These are phyloP conservation scores for Fusarium mundagurra DNA, from an alignment of 2,329 filamentous ascomycete genomes.

Conservation along the genomic window DNA sequence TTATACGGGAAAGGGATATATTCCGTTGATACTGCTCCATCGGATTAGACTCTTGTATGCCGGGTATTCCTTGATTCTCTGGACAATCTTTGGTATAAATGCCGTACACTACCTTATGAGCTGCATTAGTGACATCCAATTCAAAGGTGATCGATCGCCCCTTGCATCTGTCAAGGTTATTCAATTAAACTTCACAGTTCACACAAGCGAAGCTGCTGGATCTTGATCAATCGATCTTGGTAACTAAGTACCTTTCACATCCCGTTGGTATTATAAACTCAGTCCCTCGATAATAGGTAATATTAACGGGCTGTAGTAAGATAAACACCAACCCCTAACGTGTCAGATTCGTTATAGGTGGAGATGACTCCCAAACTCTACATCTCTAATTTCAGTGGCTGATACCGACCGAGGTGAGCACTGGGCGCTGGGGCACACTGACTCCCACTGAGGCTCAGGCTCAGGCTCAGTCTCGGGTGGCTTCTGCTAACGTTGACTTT, in stretches of 20 bases:
- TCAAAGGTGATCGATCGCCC: not conserved
- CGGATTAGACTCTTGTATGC: not conserved
- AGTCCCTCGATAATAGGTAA: not conserved
- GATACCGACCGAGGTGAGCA: not conserved
- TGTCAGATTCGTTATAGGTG: not conserved
- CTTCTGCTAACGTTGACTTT: not conserved
- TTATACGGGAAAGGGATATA: not conserved
- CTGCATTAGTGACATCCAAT: not conserved
- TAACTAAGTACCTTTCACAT: not conserved
- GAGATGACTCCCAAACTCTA: slow-evolving; percentile 2
- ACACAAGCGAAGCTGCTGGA: not conserved
- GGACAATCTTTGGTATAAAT: not conserved
- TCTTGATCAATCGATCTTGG: not conserved
- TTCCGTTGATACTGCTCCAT: not conserved
- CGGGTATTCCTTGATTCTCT: not conserved
- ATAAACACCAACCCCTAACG: not conserved
- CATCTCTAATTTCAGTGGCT: not conserved
- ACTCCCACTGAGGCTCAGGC: slow-evolving; percentile 9
- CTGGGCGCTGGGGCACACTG: slow-evolving; percentile 2
- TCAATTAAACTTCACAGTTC: not conserved
- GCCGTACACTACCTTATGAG: not conserved
- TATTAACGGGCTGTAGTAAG: not conserved
- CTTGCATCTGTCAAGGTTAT: not conserved
- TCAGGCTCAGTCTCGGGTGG: not conserved
- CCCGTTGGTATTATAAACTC: not conserved